Base-by-base conservation (phyloP, 169 alveolate species). In the Eimeria maxima region DNA sequence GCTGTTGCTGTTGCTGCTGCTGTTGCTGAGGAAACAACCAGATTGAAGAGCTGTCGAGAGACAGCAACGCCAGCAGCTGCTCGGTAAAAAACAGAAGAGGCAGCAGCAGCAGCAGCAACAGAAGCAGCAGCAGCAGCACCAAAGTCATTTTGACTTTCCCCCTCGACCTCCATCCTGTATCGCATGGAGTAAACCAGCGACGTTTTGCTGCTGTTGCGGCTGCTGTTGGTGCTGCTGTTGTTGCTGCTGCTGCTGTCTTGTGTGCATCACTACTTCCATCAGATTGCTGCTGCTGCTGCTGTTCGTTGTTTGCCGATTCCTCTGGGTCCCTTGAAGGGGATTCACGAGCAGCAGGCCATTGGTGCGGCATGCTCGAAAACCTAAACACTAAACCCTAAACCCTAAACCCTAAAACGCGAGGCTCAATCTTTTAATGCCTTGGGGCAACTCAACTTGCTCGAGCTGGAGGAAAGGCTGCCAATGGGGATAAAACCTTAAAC, bases 151-250 rank as follows among this genome's bases (percentile, higher is more conserved):
- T 22, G 18, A n/a, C 74, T 65, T 10, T n/a, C 24, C 29, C 74
- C 24, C 74, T 73, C 6, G 8, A n/a, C 84, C 6, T 44, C 84
- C 84, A 44, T 11, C 50, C 84, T 4, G 84, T 24, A n/a, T 18
- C n/a, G n/a, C n/a, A n/a, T n/a, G n/a, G n/a, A n/a, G n/a, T n/a
- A n/a, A n/a, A n/a, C 38, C 60, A 53, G 60, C 60, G 60, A 53
- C 60, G 60, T 6, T 53, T 13, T 53, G 18, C 60, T 53, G 84
- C 84, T 38, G 84, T 50, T 73, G 84, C 84, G 4, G 84, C 50
- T 73, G 44, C 84, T 38, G 84, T n/a, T n/a, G n/a, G n/a, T n/a
- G n/a, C 84, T 38, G 84, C 84, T 73, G 84, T 20, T 73, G 55
- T 50, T 38, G 84, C 50, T n/a, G 84, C 84, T 29, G 50, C 84